Evolutionary conservation across 139 green algal species (phyloP).

Genomic region (Dunaliella primolecta): DNA sequence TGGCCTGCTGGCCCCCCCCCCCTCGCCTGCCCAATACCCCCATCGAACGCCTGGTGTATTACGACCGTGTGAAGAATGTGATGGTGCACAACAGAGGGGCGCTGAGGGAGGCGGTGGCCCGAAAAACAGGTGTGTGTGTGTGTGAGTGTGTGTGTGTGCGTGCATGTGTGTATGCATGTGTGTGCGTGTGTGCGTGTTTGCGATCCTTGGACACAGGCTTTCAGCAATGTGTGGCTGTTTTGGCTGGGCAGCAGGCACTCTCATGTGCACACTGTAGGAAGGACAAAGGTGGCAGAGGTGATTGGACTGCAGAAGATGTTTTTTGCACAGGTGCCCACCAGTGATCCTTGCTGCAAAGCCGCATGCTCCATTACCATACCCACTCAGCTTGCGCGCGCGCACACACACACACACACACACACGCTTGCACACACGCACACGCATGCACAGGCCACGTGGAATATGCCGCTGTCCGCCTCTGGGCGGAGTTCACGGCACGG

Average conservation of each 20-base stretch:
- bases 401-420: too few relatives aligned
- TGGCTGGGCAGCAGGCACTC: too few relatives aligned
- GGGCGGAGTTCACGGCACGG: slow-evolving; percentile 29
- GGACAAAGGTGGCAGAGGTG: too few relatives aligned
- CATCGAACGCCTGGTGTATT: slow-evolving; percentile 14
- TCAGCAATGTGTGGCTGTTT: too few relatives aligned
- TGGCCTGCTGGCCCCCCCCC: slow-evolving; percentile 33
- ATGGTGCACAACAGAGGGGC: slow-evolving; percentile 40
- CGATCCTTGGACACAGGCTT: too few relatives aligned
- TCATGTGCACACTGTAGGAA: too few relatives aligned
- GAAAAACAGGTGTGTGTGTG: slow-evolving; percentile 25
- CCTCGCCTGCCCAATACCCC: slow-evolving; percentile 9
- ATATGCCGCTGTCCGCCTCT: slow-evolving; percentile 31
- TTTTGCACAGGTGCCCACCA: too few relatives aligned
- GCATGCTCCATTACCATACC: too few relatives aligned
- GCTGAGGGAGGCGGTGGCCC: slow-evolving; percentile 32
- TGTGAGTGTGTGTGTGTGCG: neutral
- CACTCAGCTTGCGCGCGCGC: too few relatives aligned
- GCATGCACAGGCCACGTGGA: slow-evolving; percentile 28
- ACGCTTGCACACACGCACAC: too few relatives aligned
- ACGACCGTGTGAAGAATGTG: slow-evolving; percentile 22
- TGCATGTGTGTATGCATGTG: neutral
- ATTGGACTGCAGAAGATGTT: too few relatives aligned
- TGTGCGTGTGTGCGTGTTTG: neutral
- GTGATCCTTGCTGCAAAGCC: too few relatives aligned